Evolutionary conservation across 2,329 filamentous ascomycete species (phyloP).

Genomic region (Ophiosphaerella herpotricha): DNA sequence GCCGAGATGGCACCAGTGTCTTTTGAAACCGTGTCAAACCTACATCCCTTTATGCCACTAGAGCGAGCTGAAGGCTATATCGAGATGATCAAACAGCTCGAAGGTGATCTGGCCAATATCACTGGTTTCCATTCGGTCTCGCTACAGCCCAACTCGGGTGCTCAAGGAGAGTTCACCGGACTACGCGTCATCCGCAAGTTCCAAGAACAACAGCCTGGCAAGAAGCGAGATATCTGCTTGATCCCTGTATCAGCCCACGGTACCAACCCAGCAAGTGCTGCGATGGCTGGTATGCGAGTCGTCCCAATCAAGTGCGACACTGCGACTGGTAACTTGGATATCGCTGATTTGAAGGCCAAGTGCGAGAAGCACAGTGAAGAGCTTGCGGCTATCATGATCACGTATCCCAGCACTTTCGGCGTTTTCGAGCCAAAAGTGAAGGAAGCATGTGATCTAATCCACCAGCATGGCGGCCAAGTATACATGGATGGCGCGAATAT

Average conservation of each 20-base stretch:
- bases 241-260: slow-evolving; percentile 95
- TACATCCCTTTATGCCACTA: slow-evolving; percentile 78
- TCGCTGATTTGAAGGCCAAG: slow-evolving; percentile 83
- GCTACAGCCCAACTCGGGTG: slow-evolving; percentile 92
- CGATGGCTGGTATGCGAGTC: slow-evolving; percentile 95
- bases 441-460: slow-evolving; percentile 82
- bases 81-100: slow-evolving; percentile 72
- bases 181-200: slow-evolving; percentile 86
- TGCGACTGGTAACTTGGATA: slow-evolving; percentile 85
- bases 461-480: slow-evolving; percentile 86
- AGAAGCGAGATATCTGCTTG: slow-evolving; percentile 85
- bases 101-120: slow-evolving; percentile 75
- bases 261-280: slow-evolving; percentile 92
- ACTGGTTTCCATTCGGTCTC: slow-evolving; percentile 91
- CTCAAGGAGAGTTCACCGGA: slow-evolving; percentile 92
- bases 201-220: slow-evolving; percentile 68
- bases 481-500: slow-evolving; percentile 99
- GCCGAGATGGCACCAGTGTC: slow-evolving; percentile 90
- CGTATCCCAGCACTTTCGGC: slow-evolving; percentile 92
- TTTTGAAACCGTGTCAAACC: slow-evolving; percentile 72
- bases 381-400: slow-evolving; percentile 93
- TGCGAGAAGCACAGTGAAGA: slow-evolving; percentile 85
- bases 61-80: slow-evolving; percentile 70
- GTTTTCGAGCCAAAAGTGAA: slow-evolving; percentile 92
- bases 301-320: slow-evolving; percentile 89